Conservation (phyloP, 495 filamentous ascomycete genomes). For the Penicillium atrosanguineum region DNA sequence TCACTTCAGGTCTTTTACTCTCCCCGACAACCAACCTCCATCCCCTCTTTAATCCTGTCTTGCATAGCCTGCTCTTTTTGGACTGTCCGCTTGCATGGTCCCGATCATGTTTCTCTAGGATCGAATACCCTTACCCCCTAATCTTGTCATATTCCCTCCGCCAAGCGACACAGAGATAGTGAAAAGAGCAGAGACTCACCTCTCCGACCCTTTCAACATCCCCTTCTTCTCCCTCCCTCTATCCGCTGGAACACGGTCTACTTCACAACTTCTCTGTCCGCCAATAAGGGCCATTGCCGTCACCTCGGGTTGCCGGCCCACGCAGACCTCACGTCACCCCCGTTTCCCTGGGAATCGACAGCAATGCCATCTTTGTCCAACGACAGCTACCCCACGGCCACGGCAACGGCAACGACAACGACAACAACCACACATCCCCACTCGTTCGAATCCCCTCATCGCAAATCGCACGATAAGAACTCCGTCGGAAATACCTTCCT, state of each 20-base stretch:
- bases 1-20: slow-evolving; percentile 12
- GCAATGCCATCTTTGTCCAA: slow-evolving; percentile 46
- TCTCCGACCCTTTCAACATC: background rate
- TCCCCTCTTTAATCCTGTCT: background rate
- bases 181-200: background rate
- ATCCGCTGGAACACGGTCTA: slow-evolving; percentile 18
- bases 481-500: slow-evolving; percentile 48
- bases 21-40: slow-evolving; percentile 13
- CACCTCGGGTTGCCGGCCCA: slow-evolving; percentile 26
- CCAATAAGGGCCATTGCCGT: slow-evolving; percentile 28
- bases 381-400: slow-evolving; percentile 34
- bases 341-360: slow-evolving; percentile 7
- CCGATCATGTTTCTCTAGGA: slow-evolving; percentile 16
- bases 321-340: slow-evolving; percentile 37
- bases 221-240: slow-evolving; percentile 5
- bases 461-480: slow-evolving; percentile 46
- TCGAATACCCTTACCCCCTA: slow-evolving; percentile 8
- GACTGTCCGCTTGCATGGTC: background rate
- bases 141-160: slow-evolving; percentile 9
- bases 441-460: slow-evolving; percentile 38
- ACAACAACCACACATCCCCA: slow-evolving; percentile 36
- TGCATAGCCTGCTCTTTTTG: slow-evolving; percentile 6
- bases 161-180: background rate
- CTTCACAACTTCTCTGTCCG: slow-evolving; percentile 19
- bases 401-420: slow-evolving; percentile 26